A percentile compares a stretch with the other conserved stretches of the same genome.
Evolutionary conservation across 805 yeast genomes (phyloP).

Genomic region (Tanozyma kutaoensis): DNA sequence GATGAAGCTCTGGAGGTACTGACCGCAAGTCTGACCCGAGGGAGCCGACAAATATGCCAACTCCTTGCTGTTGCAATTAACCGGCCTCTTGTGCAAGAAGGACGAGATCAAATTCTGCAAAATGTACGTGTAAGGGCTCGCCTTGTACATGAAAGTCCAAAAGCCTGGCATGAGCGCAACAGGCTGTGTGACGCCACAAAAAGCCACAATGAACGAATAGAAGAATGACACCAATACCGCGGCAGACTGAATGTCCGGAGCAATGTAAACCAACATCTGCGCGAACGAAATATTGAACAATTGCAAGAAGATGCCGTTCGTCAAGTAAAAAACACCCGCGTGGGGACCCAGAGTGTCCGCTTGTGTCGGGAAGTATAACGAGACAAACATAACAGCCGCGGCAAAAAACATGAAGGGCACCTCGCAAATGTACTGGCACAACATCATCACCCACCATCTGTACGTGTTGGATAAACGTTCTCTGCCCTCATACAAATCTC

Average conservation of each 20-base stretch:
- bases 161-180: constrained; percentile 29
- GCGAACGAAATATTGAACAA: constrained; percentile 26
- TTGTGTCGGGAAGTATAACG: constrained; percentile 23
- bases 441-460: constrained; percentile 51
- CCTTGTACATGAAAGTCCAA: constrained; percentile 35
- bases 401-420: constrained; percentile 37
- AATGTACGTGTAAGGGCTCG: constrained; percentile 35
- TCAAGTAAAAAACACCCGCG: constrained; percentile 29
- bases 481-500: constrained; percentile 58
- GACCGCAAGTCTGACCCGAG: constrained; percentile 6
- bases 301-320: constrained; percentile 36
- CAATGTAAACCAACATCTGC: constrained; percentile 35
- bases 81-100: constrained; percentile 27
- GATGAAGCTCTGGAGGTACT: constrained; percentile 4
- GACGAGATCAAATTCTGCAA: constrained; percentile 39
- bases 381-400: constrained; percentile 19
- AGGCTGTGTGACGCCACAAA: constrained; percentile 40
- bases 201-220: constrained; percentile 44
- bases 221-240: constrained; percentile 43
- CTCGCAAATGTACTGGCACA: constrained; percentile 43
- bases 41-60: constrained; percentile 37
- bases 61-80: constrained; percentile 37
- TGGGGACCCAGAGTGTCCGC: constrained; percentile 8
- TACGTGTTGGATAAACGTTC: constrained; percentile 62
- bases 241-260: constrained; percentile 59